Percentiles rank a stretch among this genome's conserved stretches.
phyloP scores from a whole-genome alignment of 2,329 filamentous ascomycete genomes.

The Fusarium marasasianum region DNA sequence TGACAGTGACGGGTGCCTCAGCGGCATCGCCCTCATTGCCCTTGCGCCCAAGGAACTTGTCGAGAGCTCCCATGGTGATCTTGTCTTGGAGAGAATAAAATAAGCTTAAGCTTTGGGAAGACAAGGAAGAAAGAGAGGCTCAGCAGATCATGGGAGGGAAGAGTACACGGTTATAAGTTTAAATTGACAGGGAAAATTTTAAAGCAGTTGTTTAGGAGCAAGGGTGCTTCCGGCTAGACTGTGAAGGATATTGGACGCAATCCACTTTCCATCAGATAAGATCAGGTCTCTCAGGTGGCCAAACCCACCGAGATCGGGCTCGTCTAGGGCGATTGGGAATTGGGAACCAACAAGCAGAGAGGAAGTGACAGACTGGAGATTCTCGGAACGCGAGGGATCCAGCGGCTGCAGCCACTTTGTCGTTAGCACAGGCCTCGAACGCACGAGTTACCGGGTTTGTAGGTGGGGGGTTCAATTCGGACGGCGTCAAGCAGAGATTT shows the following conservation, averaged over 20 bases:
- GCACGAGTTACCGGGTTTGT: slow-evolving; percentile 14
- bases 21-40: slow-evolving; percentile 7
- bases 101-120: slow-evolving; percentile 17
- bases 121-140: slow-evolving; percentile 8
- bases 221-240: slow-evolving; percentile 13
- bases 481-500: slow-evolving; percentile 3
- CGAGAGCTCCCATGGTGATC: slow-evolving; percentile 30
- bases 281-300: slow-evolving; percentile 26
- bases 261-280: slow-evolving; percentile 38
- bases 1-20: slow-evolving; percentile 21
- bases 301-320: slow-evolving; percentile 32
- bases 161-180: slow-evolving; percentile 9
- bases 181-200: slow-evolving; percentile 1
- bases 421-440: slow-evolving; percentile 29
- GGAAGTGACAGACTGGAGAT: not conserved
- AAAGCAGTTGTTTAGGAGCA: slow-evolving; percentile 1
- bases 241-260: slow-evolving; percentile 13
- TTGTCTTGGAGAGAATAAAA: slow-evolving; percentile 3
- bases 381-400: slow-evolving; percentile 15
- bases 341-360: not conserved
- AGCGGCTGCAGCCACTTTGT: slow-evolving; percentile 30
- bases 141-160: not conserved
- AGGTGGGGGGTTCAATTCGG: slow-evolving; percentile 9
- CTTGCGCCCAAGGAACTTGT: slow-evolving; percentile 32
- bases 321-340: not conserved